phyloP scores from a whole-genome alignment of 345 rosid genomes.

The Noccaea bulbosa region DNA sequence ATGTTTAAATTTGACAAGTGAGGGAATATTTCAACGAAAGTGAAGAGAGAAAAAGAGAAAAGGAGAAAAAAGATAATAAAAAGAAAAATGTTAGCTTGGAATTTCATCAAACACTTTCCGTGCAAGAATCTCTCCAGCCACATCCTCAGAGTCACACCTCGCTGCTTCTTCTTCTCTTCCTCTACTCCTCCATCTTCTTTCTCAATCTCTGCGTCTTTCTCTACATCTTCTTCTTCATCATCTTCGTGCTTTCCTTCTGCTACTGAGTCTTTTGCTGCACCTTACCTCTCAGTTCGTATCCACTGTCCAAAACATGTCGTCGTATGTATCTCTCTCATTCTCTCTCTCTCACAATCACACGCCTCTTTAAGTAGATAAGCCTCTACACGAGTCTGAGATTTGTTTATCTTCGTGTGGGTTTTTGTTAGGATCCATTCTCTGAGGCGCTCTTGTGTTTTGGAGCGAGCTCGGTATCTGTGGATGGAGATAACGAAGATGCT shows the following conservation, averaged over 20 bases:
- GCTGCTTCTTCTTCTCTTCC: conserved; percentile 31
- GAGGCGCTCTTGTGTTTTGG: conserved; percentile 86
- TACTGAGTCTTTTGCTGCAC: conserved; percentile 35
- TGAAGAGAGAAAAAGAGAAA: background rate
- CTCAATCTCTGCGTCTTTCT: conserved; percentile 28
- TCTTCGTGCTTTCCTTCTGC: conserved; percentile 14
- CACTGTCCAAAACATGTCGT: conserved; percentile 55
- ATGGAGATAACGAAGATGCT: conserved; percentile 47
- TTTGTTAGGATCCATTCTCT: conserved; percentile 67
- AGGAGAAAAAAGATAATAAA: background rate
- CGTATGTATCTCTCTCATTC: conserved; percentile 47
- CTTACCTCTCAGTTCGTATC: conserved; percentile 75
- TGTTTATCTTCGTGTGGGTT: conserved; percentile 3
- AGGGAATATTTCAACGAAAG: conserved; percentile 4
- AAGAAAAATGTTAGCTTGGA: conserved; percentile 51
- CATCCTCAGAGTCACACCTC: conserved; percentile 35
- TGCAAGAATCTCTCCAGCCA: conserved; percentile 48
- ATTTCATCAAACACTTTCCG: conserved; percentile 68
- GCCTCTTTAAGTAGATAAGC: background rate
- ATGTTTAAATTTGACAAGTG: background rate
- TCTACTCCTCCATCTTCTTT: conserved; percentile 26
- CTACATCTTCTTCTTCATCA: conserved; percentile 20
- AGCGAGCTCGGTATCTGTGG: conserved; percentile 69
- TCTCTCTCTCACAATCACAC: background rate
- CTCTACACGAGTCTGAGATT: background rate